Base-by-base conservation (phyloP, 805 yeast species). In the Diddensiella transvaalensis region DNA sequence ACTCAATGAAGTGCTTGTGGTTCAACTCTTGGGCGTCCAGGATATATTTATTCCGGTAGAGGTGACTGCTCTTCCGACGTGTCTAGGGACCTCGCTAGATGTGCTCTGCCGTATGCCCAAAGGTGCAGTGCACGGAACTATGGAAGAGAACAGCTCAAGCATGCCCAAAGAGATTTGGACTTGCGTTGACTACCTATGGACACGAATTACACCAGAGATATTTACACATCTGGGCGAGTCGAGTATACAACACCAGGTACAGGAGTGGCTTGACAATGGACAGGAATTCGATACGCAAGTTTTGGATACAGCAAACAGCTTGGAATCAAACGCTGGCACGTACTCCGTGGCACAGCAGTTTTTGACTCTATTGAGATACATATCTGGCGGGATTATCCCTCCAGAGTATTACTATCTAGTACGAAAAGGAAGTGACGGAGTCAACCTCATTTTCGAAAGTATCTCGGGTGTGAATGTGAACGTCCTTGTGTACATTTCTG, bases 311-410 rank as follows among this genome's bases (percentile, higher is more conserved):
- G 62, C 64, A 6, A 58, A 64, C 43, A 44, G 51, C 2, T 54
- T 61, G 1, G 53, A 45, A 4, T 40, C 60, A 18, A 52, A 64
- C 13, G 58, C 71, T 13, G 79, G 75, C 2, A 66, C 70, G 3
- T 69, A 72, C 35, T 73, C 82, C 2, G 69, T 67, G 1, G 64
- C 69, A 1, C 61, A 60, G 35, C 56, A 54, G 41, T 55, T 66
- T 19, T 29, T 54, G 8, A 44, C 54, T 1, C 44, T 73, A 11
- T 50, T 74, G 49, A 56, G 62, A 21, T 64, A 65, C 39, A 46
- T 72, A 3, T 67, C 69, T 35, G 76, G 72, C 17, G 73, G 76
- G 3, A 64, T 74, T n/a, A 63, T 74, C 6, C 65, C 73, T 2
- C 38, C 55, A 52, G 70, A 62, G 44, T 58, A 38, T 42, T 50